Percentiles rank a stretch among this genome's conserved stretches.
phyloP scores from a whole-genome alignment of 192 early-diverging fungal species.

The Paraglomus brasilianum region DNA sequence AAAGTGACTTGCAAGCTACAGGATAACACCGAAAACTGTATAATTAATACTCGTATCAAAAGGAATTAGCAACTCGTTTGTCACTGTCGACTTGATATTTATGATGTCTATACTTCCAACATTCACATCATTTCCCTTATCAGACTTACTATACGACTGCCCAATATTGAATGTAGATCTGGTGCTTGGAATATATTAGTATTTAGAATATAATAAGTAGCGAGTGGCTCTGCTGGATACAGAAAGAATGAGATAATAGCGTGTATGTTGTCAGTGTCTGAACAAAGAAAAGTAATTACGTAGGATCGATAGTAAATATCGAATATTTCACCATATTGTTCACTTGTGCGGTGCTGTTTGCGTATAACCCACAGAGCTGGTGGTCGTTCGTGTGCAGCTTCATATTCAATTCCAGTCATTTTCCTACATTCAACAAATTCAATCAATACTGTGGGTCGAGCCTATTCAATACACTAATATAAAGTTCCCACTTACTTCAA shows the following conservation, averaged over 20 bases:
- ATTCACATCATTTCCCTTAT: background rate
- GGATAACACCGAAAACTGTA: background rate
- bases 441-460: background rate
- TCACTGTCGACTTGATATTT: background rate
- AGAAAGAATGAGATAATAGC: background rate
- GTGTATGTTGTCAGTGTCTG: too few relatives aligned
- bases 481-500: conserved; percentile 40
- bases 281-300: too few relatives aligned
- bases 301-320: background rate
- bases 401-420: conserved; percentile 79
- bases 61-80: background rate
- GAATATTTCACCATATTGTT: conserved; percentile 47
- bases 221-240: conserved; percentile 50
- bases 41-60: background rate
- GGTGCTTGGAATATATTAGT: conserved; percentile 76
- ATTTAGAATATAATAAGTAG: conserved; percentile 68
- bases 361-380: conserved; percentile 69
- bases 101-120: background rate
- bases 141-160: conserved; percentile 60
- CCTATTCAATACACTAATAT: background rate
- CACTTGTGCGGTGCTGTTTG: conserved; percentile 62
- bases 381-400: conserved; percentile 63
- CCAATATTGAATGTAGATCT: conserved; percentile 65
- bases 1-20: conserved; percentile 50
- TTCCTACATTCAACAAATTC: conserved; percentile 41